phyloP scores from a whole-genome alignment of 305 asterid genomes.

The Fraxinus dipetala region DNA sequence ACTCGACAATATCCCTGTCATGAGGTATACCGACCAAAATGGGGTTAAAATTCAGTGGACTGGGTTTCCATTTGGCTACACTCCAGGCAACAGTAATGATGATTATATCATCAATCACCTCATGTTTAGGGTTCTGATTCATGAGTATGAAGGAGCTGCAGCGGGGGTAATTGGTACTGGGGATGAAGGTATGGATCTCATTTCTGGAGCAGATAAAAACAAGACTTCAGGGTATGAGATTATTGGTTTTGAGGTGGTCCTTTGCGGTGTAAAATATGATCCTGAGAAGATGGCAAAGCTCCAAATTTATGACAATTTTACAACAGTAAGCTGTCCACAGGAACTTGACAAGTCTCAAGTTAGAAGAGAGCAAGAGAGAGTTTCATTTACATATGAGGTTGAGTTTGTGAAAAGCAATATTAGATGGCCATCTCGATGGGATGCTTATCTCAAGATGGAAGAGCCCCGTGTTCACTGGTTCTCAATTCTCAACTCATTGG shows the following conservation, averaged over 20 bases:
- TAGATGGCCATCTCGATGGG: conserved; percentile 91
- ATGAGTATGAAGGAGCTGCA: conserved; percentile 42
- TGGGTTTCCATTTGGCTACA: conserved; percentile 54
- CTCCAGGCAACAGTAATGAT: conserved; percentile 37
- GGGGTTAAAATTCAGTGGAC: conserved; percentile 55
- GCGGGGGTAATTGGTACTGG: conserved; percentile 49
- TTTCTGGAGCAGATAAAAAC: conserved; percentile 63
- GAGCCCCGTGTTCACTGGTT: conserved; percentile 78
- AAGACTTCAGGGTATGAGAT: conserved; percentile 68
- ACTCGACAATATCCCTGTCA: conserved; percentile 56
- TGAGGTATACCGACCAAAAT: conserved; percentile 47
- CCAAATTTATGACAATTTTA: conserved; percentile 49
- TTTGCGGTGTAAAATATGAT: conserved; percentile 68
- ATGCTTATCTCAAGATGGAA: conserved; percentile 81
- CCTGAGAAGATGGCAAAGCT: conserved; percentile 61
- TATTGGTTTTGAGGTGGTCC: conserved; percentile 77
- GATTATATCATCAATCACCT: conserved; percentile 57
- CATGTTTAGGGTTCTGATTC: conserved; percentile 36
- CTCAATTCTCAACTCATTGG: conserved; percentile 68
- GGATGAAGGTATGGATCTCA: conserved; percentile 74
- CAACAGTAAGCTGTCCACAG: conserved; percentile 51
- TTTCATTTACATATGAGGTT: conserved; percentile 63
- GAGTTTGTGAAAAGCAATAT: conserved; percentile 62
- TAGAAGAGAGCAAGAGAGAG: conserved; percentile 51
- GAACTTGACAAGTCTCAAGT: conserved; percentile 55